Percentiles rank a stretch among this genome's conserved stretches.
These are phyloP conservation scores for Chiua sp. DNA, from an alignment of 1,284 basidiomycete genomes.

Conservation along the genomic window DNA sequence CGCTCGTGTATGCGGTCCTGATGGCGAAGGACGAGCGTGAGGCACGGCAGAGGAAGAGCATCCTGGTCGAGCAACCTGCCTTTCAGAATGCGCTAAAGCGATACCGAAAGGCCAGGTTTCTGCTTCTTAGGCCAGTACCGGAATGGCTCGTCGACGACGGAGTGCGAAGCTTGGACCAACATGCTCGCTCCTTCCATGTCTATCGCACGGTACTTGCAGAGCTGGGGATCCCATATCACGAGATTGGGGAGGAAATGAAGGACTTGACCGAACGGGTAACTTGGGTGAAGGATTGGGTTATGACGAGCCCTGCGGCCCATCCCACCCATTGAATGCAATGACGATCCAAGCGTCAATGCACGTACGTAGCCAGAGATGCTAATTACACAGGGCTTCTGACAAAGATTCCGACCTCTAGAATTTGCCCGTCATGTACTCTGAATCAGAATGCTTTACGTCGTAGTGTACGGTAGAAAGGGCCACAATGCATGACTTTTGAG, in stretches of 20 bases:
- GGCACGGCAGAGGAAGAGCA: constrained; percentile 39
- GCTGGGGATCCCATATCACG: constrained; percentile 51
- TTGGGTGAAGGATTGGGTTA: constrained; percentile 26
- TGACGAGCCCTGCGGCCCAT: not conserved
- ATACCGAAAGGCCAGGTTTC: constrained; percentile 50
- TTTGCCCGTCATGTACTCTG: not conserved
- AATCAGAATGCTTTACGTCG: not conserved
- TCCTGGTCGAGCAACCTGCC: constrained; percentile 41
- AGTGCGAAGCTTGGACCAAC: constrained; percentile 57
- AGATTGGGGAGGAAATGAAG: constrained; percentile 50
- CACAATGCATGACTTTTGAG: constrained; percentile 34
- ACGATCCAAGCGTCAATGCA: not conserved
- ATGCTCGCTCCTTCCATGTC: constrained; percentile 45
- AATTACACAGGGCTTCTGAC: constrained; percentile 5
- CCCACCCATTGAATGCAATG: constrained; percentile 17
- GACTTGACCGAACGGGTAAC: constrained; percentile 38
- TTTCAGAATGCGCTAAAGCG: constrained; percentile 48
- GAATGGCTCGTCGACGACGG: constrained; percentile 71
- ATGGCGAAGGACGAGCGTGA: constrained; percentile 44
- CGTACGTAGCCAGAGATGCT: not conserved
- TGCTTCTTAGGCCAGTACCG: constrained; percentile 58
- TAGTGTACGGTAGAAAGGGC: constrained; percentile 30
- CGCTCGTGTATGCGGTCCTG: constrained; percentile 62
- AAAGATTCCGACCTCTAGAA: constrained; percentile 4
- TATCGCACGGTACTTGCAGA: constrained; percentile 48